These are phyloP conservation scores for Yarrowia bubula DNA, from an alignment of 805 yeast genomes.

Conservation along the genomic window DNA sequence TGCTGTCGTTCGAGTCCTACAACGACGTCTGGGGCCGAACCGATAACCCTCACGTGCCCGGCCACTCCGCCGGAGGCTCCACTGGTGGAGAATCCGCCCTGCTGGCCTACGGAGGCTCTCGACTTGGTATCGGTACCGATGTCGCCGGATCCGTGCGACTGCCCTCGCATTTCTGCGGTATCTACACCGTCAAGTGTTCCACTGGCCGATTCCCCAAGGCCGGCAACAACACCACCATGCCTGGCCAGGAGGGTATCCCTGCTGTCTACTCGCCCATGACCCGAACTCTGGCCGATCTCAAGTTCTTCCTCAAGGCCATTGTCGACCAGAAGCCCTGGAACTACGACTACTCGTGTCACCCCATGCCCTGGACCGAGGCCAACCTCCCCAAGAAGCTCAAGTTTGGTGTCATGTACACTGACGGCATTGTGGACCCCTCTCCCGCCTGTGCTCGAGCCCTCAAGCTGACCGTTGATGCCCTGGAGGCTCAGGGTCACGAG, in stretches of 20 bases:
- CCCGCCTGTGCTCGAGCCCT: slow-evolving; percentile 48
- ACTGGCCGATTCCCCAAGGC: slow-evolving; percentile 49
- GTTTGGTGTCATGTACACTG: slow-evolving; percentile 50
- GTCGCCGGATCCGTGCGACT: slow-evolving; percentile 57
- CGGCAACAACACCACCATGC: slow-evolving; percentile 43
- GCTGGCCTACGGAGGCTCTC: slow-evolving; percentile 48
- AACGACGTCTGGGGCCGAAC: slow-evolving; percentile 55
- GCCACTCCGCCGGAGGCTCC: slow-evolving; percentile 53
- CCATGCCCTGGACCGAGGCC: slow-evolving; percentile 51
- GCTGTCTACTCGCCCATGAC: slow-evolving; percentile 49
- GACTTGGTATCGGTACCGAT: slow-evolving; percentile 56
- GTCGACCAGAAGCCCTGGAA: slow-evolving; percentile 56
- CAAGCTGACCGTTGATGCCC: slow-evolving; percentile 43
- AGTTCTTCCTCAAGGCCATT: slow-evolving; percentile 47
- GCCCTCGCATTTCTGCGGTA: slow-evolving; percentile 55
- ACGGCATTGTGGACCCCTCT: slow-evolving; percentile 51
- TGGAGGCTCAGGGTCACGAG: slow-evolving; percentile 47
- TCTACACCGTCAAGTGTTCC: slow-evolving; percentile 52
- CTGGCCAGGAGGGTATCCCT: slow-evolving; percentile 50
- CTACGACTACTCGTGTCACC: slow-evolving; percentile 48
- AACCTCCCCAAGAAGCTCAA: slow-evolving; percentile 45
- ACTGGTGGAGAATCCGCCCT: slow-evolving; percentile 55
- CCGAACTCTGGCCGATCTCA: slow-evolving; percentile 49
- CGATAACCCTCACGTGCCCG: slow-evolving; percentile 49
- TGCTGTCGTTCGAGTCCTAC: slow-evolving; percentile 56